Evolutionary conservation across 2,329 filamentous ascomycete species (phyloP).

Genomic region (Calonectria hawksworthii): DNA sequence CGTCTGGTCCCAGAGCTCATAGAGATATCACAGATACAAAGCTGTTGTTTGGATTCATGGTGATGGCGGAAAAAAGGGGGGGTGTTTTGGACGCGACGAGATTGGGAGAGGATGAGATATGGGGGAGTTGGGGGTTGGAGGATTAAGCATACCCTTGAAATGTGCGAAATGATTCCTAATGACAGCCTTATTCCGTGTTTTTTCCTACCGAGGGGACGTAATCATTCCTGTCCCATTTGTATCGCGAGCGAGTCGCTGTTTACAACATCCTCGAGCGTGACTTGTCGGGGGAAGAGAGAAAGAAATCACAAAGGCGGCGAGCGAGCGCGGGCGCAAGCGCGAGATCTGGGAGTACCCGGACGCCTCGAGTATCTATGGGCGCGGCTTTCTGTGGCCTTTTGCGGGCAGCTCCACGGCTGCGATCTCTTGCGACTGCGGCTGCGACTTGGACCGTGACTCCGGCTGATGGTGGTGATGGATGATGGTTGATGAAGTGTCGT

Average conservation of each 20-base stretch:
- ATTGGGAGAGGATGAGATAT: conserved; percentile 32
- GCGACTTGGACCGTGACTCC: conserved; percentile 37
- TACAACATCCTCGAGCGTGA: conserved; percentile 50
- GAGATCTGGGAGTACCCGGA: conserved; percentile 31
- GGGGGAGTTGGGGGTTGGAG: conserved; percentile 37
- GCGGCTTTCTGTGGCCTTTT: conserved; percentile 36
- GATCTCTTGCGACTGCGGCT: conserved; percentile 41
- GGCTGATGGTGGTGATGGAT: conserved; percentile 43
- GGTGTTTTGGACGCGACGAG: conserved; percentile 38
- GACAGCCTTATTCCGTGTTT: conserved; percentile 43
- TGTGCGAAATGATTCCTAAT: conserved; percentile 37
- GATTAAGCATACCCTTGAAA: conserved; percentile 52
- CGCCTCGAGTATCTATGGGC: conserved; percentile 39
- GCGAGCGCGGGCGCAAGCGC: conserved; percentile 34
- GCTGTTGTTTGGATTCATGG: conserved; percentile 44
- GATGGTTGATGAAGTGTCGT: conserved; percentile 50
- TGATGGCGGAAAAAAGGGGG: conserved; percentile 35
- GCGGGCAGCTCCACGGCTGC: conserved; percentile 36
- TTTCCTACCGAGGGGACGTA: conserved; percentile 42
- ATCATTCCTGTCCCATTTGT: conserved; percentile 44
- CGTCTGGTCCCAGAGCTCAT: conserved; percentile 45
- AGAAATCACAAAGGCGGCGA: conserved; percentile 39
- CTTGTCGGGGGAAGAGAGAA: conserved; percentile 39
- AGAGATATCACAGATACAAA: conserved; percentile 50
- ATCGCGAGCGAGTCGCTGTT: conserved; percentile 47